Evolutionary conservation across 225 moss, liverwort and hornwort genomes (phyloP).

Genomic region (Physcomitrium patens): DNA sequence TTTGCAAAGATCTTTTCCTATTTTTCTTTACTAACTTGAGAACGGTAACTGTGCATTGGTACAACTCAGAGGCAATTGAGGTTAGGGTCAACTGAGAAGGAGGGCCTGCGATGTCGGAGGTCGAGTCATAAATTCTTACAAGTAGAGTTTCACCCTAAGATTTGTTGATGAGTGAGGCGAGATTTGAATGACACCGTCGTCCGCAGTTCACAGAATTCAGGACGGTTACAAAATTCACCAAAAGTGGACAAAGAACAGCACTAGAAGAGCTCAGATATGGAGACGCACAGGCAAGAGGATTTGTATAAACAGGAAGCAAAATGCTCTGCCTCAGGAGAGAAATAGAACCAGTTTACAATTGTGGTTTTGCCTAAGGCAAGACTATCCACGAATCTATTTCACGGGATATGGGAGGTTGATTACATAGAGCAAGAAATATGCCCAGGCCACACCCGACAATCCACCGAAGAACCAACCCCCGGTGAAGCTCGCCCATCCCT

Average conservation of each 20-base stretch:
- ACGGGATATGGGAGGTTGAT: constrained; percentile 52
- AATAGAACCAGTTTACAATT: constrained; percentile 4
- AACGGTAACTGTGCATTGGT: too few species aligned
- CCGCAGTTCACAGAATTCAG: too few species aligned
- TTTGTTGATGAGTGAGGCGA: too few species aligned
- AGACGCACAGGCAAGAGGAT: not conserved
- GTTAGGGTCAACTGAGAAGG: too few species aligned
- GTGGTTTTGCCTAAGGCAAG: constrained; percentile 6
- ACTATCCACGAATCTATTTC: constrained; percentile 32
- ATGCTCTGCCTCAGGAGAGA: not conserved
- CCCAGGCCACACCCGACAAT: constrained; percentile 61
- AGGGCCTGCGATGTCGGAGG: too few species aligned
- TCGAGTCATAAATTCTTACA: too few species aligned
- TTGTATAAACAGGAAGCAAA: constrained; percentile 19
- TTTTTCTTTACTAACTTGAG: too few species aligned
- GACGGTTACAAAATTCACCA: not conserved
- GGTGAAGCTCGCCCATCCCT: constrained; percentile 69
- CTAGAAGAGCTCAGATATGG: not conserved
- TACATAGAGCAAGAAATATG: constrained; percentile 61
- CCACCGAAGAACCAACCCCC: constrained; percentile 69
- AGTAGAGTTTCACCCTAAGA: too few species aligned
- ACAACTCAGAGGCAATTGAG: too few species aligned
- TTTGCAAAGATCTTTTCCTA: too few species aligned
- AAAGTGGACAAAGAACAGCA: not conserved
- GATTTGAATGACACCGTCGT: too few species aligned